Evolutionary conservation across 306 rosid species (phyloP).

Genomic region (Leucaena leucocephala): DNA sequence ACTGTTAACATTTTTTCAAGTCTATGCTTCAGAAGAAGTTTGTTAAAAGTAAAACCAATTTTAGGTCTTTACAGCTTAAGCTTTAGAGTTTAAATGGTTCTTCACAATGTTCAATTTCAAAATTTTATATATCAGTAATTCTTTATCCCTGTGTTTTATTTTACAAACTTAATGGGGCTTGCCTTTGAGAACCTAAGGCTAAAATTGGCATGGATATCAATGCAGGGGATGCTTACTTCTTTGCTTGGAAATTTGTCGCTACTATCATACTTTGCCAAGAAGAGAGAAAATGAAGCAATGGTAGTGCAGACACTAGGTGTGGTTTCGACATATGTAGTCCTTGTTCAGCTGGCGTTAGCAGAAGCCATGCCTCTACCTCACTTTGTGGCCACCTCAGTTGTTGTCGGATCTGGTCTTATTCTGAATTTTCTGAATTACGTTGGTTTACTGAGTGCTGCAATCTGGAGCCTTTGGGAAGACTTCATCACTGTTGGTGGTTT

Average conservation of each 20-base stretch:
- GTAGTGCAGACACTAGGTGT: constrained; percentile 83
- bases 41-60: not conserved
- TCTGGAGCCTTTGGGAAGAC: constrained; percentile 85
- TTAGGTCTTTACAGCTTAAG: not conserved
- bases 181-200: constrained; percentile 23
- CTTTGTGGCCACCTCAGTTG: constrained; percentile 63
- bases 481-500: constrained; percentile 88
- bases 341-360: constrained; percentile 77
- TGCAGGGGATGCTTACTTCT: constrained; percentile 87
- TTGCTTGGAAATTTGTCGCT: constrained; percentile 86
- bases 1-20: not conserved
- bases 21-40: not conserved
- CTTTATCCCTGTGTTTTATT: not conserved
- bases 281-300: constrained; percentile 85
- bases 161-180: constrained; percentile 6
- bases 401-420: constrained; percentile 70
- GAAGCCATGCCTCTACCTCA: constrained; percentile 82
- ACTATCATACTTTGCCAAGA: constrained; percentile 86
- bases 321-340: constrained; percentile 60
- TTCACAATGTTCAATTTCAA: constrained; percentile 10
- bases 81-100: not conserved
- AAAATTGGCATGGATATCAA: constrained; percentile 23
- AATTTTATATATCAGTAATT: not conserved
- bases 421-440: constrained; percentile 78
- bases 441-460: constrained; percentile 57